Base-by-base conservation (phyloP, 345 rosid species). In the Syzygium jambos region DNA sequence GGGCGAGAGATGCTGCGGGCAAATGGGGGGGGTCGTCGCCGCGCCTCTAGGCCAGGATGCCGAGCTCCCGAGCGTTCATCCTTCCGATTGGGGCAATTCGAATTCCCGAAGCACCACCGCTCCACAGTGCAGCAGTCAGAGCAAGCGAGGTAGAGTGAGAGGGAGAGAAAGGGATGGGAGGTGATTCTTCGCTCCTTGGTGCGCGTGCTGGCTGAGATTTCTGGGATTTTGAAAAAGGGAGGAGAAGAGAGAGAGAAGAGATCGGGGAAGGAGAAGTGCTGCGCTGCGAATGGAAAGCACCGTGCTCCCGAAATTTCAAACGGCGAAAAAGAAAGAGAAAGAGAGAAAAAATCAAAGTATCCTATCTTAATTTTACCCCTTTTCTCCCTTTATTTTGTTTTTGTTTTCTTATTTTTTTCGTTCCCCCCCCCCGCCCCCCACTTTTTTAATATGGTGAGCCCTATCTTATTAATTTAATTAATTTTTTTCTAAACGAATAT, bases 81-180 rank as follows among this genome's bases (percentile, higher is more conserved):
- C 46, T 43, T 6, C 82, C 82, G 80, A 73, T 73, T 9, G 25
- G 7, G 43, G 4, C 49, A 73, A 73, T 38, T 38, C 49, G 27
- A 34, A 38, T 73, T 19, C 82, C 80, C 80, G 38, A 38, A 73
- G 73, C 73, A 11, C 27, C 49, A 13, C 80, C 25, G 19, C 23
- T 9, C 78, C 46, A 68, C 78, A 68, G 13, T 34, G 78, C 34
- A 65, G 78, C 4, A 30, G 22, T 38, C 46, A 61, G 73, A 11
- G 19, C n/a, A 57, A 57, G 46, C 46, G 46, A 43, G 7, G 15
- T 0, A 4, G 65, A 25, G 15, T 25, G 29, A 27, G 65, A 61
- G 4, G 4, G 68, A 6, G 77, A 9, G 27, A 22, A 7, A 10
- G 23, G 9, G 0, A 0, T 11, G 5, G 30, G 3, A 2, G 23